phyloP scores from a whole-genome alignment of 176 grass and related monocot species.

The Typha latifolia region DNA sequence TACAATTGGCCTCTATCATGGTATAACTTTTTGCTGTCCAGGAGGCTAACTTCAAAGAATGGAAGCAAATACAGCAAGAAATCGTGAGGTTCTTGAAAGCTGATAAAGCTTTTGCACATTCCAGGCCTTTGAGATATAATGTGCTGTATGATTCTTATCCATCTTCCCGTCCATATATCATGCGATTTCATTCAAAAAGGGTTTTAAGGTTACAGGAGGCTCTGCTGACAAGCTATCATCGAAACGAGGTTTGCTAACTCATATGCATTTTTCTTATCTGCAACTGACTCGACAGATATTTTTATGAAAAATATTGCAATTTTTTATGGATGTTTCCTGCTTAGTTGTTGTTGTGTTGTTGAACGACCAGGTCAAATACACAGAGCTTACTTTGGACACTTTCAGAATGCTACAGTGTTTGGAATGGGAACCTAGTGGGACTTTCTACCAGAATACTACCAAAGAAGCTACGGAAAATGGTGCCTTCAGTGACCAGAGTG shows the following conservation, averaged over 20 bases:
- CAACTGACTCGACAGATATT: background rate
- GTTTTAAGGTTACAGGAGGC: slow-evolving; percentile 80
- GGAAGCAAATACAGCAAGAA: slow-evolving; percentile 88
- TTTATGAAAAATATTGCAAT: background rate
- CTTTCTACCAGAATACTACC: slow-evolving; percentile 46
- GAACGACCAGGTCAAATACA: slow-evolving; percentile 72
- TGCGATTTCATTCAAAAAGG: slow-evolving; percentile 73
- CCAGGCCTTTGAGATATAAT: slow-evolving; percentile 73
- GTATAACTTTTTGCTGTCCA: slow-evolving; percentile 23
- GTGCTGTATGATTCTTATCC: slow-evolving; percentile 71
- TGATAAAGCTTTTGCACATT: slow-evolving; percentile 53
- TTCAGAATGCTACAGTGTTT: slow-evolving; percentile 91
- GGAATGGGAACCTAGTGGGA: slow-evolving; percentile 93
- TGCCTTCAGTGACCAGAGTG: slow-evolving; percentile 75
- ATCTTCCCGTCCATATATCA: slow-evolving; percentile 54
- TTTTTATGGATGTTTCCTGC: background rate
- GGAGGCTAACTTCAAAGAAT: slow-evolving; percentile 95
- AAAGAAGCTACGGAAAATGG: slow-evolving; percentile 94
- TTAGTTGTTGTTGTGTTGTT: slow-evolving; percentile 1
- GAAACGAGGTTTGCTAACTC: slow-evolving; percentile 58
- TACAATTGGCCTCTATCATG: slow-evolving; percentile 11
- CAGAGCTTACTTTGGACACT: slow-evolving; percentile 88
- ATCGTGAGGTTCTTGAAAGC: slow-evolving; percentile 82
- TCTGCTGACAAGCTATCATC: slow-evolving; percentile 73
- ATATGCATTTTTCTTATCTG: background rate